Conservation (phyloP, 257 asterid genomes). For the Solanum megistacrolobum region DNA sequence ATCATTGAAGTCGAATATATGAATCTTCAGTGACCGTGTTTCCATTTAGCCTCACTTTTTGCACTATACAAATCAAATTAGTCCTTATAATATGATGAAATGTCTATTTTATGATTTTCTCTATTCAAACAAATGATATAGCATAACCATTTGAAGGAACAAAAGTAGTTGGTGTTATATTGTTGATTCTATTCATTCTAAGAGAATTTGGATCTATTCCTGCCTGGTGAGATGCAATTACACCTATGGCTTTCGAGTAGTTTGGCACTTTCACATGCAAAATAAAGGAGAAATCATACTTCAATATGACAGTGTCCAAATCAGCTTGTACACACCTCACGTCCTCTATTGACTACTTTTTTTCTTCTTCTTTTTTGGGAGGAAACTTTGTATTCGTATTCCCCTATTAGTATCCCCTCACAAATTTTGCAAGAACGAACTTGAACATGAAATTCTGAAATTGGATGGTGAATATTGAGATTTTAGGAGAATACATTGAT, state of each 20-base stretch:
- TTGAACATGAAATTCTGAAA: conserved; percentile 23
- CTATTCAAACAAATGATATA: conserved; percentile 1
- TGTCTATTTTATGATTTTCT: background rate
- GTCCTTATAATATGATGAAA: background rate
- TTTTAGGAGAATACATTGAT: background rate
- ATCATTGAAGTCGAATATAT: background rate
- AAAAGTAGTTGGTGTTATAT: conserved; percentile 11
- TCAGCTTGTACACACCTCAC: background rate
- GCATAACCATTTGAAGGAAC: conserved; percentile 28
- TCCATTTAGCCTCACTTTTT: background rate
- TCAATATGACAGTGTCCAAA: background rate
- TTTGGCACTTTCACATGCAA: conserved; percentile 61
- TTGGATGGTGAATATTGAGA: background rate
- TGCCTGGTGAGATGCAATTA: conserved; percentile 77
- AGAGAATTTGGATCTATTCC: conserved; percentile 73
- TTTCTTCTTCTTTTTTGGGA: background rate
- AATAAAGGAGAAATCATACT: background rate
- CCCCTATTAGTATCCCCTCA: background rate
- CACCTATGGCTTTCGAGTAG: conserved; percentile 89
- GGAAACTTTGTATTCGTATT: background rate
- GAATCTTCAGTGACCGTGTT: background rate
- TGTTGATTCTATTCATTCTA: conserved; percentile 46
- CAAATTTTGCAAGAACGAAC: conserved; percentile 9
- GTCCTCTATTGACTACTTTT: background rate
- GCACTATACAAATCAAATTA: background rate